Percentiles rank a stretch among this genome's conserved stretches.
These are phyloP conservation scores for Kingdonia uniflora DNA, from an alignment of 164 flowering plant genomes.

Conservation along the genomic window DNA sequence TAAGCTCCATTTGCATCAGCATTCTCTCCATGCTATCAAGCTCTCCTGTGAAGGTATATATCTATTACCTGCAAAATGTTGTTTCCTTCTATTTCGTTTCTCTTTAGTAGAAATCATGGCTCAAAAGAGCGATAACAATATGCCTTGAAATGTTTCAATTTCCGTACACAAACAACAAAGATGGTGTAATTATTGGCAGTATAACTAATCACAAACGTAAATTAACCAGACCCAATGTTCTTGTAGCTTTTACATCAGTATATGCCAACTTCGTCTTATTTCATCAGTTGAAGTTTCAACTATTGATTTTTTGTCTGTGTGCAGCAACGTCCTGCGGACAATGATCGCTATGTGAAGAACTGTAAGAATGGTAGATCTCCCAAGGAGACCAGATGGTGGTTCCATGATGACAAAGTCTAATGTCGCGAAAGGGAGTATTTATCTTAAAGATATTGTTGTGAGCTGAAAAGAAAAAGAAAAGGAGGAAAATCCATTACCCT, in stretches of 20 bases:
- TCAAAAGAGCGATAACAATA: no score
- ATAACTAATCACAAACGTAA: no score
- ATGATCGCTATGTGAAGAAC: slow-evolving; percentile 55
- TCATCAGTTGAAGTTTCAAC: no score
- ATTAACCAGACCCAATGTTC: no score
- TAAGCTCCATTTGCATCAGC: slow-evolving; percentile 93
- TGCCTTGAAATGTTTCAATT: no score
- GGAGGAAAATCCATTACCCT: slow-evolving; percentile 8
- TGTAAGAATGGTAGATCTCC: slow-evolving; percentile 52
- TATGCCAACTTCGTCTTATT: no score
- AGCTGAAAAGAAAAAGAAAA: not conserved
- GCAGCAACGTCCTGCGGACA: slow-evolving; percentile 54
- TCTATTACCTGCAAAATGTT: not conserved
- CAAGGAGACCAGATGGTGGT: slow-evolving; percentile 67
- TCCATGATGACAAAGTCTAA: slow-evolving; percentile 53
- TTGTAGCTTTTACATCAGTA: no score
- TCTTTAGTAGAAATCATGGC: no score
- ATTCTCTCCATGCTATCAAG: slow-evolving; percentile 96
- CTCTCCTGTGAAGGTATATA: slow-evolving; percentile 70
- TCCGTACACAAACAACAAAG: no score
- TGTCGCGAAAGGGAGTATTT: not conserved
- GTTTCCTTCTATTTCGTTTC: not conserved
- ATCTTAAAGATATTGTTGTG: not conserved
- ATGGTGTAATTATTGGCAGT: no score
- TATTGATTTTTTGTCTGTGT: slow-evolving; percentile 5